Percentiles rank a stretch among this genome's conserved stretches.
phyloP scores from a whole-genome alignment of 768 basidiomycete species.

The Tephrocybe rancida region DNA sequence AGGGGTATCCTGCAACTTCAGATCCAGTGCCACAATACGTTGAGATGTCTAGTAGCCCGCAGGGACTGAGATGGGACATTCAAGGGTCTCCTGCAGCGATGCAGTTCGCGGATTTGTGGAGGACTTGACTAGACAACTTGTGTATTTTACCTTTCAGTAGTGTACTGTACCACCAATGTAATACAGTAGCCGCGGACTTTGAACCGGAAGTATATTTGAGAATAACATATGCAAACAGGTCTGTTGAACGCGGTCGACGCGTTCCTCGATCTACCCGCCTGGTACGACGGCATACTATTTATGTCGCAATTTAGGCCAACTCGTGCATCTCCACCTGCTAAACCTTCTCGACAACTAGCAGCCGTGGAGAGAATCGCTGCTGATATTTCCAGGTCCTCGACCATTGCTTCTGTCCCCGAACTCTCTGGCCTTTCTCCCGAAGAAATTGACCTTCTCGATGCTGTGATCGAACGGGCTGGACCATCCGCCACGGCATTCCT shows the following conservation, averaged over 20 bases:
- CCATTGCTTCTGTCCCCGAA: slow-evolving; percentile 44
- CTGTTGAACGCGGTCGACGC: slow-evolving; percentile 13
- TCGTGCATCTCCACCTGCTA: slow-evolving; percentile 49
- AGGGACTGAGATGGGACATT: slow-evolving; percentile 11
- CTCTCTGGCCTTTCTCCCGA: slow-evolving; percentile 49
- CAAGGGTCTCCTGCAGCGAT: not conserved
- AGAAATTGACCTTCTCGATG: slow-evolving; percentile 75
- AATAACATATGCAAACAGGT: slow-evolving; percentile 12
- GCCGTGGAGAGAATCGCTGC: slow-evolving; percentile 17
- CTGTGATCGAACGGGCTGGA: slow-evolving; percentile 70
- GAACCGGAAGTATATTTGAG: not conserved
- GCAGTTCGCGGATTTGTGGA: slow-evolving; percentile 17
- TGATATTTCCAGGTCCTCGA: slow-evolving; percentile 44
- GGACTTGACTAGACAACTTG: not conserved
- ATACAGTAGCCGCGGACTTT: not conserved
- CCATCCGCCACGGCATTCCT: slow-evolving; percentile 74
- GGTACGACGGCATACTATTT: not conserved
- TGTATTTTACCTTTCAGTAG: not conserved
- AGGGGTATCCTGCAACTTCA: slow-evolving; percentile 10
- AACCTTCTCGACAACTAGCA: slow-evolving; percentile 23
- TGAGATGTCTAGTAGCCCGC: not conserved
- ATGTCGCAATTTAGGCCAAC: slow-evolving; percentile 52
- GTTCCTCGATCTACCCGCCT: not conserved
- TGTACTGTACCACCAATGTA: too few species aligned
- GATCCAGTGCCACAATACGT: slow-evolving; percentile 13